Evolutionary conservation across 306 rosid species (phyloP).

Genomic region (Rosa multiflora): DNA sequence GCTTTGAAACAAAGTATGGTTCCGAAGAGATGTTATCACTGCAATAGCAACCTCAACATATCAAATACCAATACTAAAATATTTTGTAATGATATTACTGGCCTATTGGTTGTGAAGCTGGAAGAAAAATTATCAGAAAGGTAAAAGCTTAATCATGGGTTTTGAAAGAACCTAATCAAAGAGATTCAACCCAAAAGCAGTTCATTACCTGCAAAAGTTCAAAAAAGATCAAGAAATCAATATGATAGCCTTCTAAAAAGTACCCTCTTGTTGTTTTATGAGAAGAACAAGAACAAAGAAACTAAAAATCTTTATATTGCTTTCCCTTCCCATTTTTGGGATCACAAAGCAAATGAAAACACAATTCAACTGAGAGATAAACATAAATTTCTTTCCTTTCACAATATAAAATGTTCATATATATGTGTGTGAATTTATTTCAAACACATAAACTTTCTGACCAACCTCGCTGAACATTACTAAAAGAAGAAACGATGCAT

Average conservation of each 20-base stretch:
- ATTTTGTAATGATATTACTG: neutral
- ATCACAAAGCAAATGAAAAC: neutral
- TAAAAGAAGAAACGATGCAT: slow-evolving; percentile 23
- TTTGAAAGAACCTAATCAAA: slow-evolving; percentile 15
- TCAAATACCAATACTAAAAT: slow-evolving; percentile 3
- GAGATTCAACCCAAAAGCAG: slow-evolving; percentile 15
- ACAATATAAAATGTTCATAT: neutral
- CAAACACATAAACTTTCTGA: slow-evolving; percentile 27
- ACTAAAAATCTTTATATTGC: neutral
- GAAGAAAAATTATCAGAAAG: slow-evolving; percentile 6
- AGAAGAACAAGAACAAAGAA: neutral
- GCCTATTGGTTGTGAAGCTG: neutral
- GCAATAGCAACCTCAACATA: neutral
- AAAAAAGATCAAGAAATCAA: slow-evolving; percentile 16
- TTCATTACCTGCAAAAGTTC: slow-evolving; percentile 27
- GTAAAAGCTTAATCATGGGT: slow-evolving; percentile 11
- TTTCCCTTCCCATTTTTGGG: slow-evolving; percentile 7
- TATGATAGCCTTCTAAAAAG: neutral
- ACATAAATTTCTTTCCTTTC: slow-evolving; percentile 1
- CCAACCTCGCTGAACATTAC: slow-evolving; percentile 31
- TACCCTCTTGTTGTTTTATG: neutral
- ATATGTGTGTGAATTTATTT: neutral
- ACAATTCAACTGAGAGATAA: neutral
- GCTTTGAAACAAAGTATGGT: neutral
- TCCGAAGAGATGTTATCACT: neutral